Conservation (phyloP, 306 rosid species). For the Trifolium fragiferum region DNA sequence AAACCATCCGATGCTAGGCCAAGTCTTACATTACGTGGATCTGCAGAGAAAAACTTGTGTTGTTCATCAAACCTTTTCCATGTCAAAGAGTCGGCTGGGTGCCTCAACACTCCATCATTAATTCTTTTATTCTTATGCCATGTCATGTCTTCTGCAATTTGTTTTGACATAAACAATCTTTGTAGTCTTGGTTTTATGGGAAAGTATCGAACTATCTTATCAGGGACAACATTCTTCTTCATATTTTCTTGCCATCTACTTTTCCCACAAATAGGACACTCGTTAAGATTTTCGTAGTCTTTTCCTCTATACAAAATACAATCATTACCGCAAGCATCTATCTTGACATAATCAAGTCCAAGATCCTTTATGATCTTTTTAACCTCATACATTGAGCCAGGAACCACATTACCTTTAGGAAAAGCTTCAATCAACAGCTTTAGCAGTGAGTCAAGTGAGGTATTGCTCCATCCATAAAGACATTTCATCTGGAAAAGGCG, state of each 20-base stretch:
- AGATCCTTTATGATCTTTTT: constrained; percentile 4
- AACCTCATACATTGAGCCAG: not conserved
- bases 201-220: not conserved
- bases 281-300: not conserved
- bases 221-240: not conserved
- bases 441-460: not conserved
- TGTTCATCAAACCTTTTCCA: not conserved
- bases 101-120: not conserved
- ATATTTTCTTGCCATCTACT: not conserved
- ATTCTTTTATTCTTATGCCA: not conserved
- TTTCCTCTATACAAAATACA: not conserved
- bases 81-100: not conserved
- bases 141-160: constrained; percentile 11
- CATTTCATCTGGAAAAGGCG: constrained; percentile 15
- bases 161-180: constrained; percentile 7
- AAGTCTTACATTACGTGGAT: constrained; percentile 9
- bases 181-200: constrained; percentile 6
- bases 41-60: not conserved
- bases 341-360: constrained; percentile 26
- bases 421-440: constrained; percentile 13
- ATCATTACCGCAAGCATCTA: constrained; percentile 10
- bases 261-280: not conserved
- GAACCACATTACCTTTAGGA: not conserved
- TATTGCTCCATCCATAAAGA: constrained; percentile 16
- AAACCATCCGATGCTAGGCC: constrained; percentile 5